Conservation (phyloP, 2,329 filamentous ascomycete genomes). For the Colletotrichum sp. region DNA sequence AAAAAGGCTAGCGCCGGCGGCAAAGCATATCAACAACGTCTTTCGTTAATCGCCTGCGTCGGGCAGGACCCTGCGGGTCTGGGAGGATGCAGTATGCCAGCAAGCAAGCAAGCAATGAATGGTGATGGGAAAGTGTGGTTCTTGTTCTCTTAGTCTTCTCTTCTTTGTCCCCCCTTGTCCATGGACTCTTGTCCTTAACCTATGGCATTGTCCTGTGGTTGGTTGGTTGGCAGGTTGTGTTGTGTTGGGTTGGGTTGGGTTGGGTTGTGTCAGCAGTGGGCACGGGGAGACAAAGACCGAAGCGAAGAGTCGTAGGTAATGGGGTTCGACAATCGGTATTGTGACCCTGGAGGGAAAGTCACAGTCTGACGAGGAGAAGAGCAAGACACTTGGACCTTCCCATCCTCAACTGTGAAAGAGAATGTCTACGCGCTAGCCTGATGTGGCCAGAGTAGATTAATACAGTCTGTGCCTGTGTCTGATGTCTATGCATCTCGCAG, state of each 20-base stretch:
- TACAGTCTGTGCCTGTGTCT: neutral
- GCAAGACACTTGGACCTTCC: neutral
- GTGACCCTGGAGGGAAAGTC: neutral
- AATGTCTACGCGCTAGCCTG: neutral
- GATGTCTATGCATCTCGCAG: neutral
- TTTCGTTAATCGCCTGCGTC: neutral
- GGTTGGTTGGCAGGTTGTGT: neutral
- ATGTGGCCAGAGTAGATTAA: neutral
- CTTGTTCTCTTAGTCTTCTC: neutral
- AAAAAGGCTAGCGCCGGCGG: neutral
- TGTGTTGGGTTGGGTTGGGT: neutral
- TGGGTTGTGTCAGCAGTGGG: neutral
- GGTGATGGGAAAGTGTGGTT: neutral
- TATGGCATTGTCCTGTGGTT: neutral
- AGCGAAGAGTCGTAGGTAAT: neutral
- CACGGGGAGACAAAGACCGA: neutral
- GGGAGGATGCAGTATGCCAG: neutral
- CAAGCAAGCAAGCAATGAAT: neutral
- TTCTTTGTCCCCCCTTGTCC: neutral
- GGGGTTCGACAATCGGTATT: neutral
- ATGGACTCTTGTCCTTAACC: neutral
- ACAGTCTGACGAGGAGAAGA: neutral
- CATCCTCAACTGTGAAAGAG: neutral
- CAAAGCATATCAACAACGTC: neutral
- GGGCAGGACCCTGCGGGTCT: neutral